Evolutionary conservation across 345 rosid genomes (phyloP), one percentile per base, ranked within the genome.

Genomic region (Crucihimalaya himalaica): DNA sequence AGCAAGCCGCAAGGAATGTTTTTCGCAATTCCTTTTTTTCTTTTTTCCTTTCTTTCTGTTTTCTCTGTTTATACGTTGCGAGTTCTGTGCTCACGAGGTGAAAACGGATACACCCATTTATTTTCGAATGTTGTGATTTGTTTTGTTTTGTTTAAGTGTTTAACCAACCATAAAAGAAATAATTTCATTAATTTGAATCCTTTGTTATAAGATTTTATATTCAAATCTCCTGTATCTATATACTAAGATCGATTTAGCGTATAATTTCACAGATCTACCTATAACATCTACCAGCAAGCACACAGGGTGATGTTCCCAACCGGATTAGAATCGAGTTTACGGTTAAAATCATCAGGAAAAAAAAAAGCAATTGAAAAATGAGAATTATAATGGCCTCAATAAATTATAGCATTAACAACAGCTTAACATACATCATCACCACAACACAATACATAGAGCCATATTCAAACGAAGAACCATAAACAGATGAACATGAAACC

Each of bases 81-180:
- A 34, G 66, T 45, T 64, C 55, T 55, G 65, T 31, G 70, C 58
- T 34, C 28, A 4, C 4, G 47, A 63, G 64, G 34, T 51, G 73
- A 60, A 67, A 40, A 51, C 73, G 65, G 66, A 66, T 40, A 50
- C 67, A 15, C 16, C 46, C 54, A 50, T 58, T 37, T 58, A 65
- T 48, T 72, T 55, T 47, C 5, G 6, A 7, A 60, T 34, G 23
- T 48, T 46, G 23, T 2, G 45, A 18, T 58, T 40, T 0, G 31
- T 45, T 18, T 13, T 28, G 46, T 46, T 43, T 1, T 1, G 8
- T 1, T 8, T 35, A n/a, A n/a, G 9, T 11, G 20, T 37, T 61
- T 13, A 51, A 11, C 51, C 31, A 37, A 31, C 51, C 40, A 52
- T 16, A 2, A 40, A 37, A 60, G 66, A 23, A 37, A 4, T 21